These are phyloP conservation scores for Chlorencoelia australis DNA, from an alignment of 2,329 filamentous ascomycete species.

Conservation along the genomic window DNA sequence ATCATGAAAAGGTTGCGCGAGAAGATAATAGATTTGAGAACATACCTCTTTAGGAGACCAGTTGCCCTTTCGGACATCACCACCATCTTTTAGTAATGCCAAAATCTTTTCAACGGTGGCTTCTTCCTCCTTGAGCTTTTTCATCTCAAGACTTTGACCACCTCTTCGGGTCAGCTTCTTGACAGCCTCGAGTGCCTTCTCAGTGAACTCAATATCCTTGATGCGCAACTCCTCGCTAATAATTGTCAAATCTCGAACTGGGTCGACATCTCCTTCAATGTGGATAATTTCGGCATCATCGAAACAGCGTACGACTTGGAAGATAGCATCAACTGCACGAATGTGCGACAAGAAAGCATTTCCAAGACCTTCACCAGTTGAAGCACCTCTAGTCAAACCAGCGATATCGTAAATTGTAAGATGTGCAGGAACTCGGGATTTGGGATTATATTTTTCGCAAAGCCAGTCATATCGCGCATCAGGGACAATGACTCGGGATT, in stretches of 20 bases:
- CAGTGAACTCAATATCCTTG: conserved; percentile 97
- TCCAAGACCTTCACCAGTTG: conserved; percentile 92
- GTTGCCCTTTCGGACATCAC: conserved; percentile 83
- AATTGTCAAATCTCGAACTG: conserved; percentile 85
- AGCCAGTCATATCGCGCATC: conserved; percentile 96
- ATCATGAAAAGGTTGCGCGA: conserved; percentile 56
- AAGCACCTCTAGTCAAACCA: conserved; percentile 89
- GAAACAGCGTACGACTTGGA: conserved; percentile 93
- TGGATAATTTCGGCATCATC: conserved; percentile 99
- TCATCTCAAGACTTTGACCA: conserved; percentile 93
- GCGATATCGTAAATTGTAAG: conserved; percentile 98
- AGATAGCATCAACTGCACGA: conserved; percentile 94
- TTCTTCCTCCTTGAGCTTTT: conserved; percentile 92
- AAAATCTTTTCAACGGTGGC: conserved; percentile 87
- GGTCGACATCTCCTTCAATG: conserved; percentile 97
- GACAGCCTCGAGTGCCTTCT: conserved; percentile 86
- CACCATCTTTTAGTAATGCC: conserved; percentile 72
- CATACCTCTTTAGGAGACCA: conserved; percentile 95
- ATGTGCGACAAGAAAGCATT: conserved; percentile 99
- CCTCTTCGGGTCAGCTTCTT: conserved; percentile 93
- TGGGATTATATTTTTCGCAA: conserved; percentile 92
- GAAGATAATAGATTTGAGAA: conserved; percentile 21
- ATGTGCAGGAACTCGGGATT: conserved; percentile 93
- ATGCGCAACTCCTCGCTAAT: conserved; percentile 93
- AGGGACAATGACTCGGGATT: conserved; percentile 92